Evolutionary conservation across 805 yeast genomes (phyloP), one percentile per base, ranked within the genome.

Genomic region (Lipomyces chichibuensis): DNA sequence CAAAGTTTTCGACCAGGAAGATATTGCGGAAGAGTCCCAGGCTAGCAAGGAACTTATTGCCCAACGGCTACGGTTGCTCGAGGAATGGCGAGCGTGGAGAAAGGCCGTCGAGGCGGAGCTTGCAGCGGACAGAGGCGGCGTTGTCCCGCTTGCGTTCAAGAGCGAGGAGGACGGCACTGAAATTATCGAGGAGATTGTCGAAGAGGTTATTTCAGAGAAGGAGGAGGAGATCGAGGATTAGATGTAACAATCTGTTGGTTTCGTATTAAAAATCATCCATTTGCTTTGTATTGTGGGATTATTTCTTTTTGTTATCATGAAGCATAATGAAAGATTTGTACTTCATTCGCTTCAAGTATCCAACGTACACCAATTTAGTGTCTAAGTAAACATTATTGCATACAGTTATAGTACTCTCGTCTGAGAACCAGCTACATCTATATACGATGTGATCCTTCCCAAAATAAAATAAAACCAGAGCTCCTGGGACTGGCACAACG

Each of bases 21-120:
- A 95, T 81, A 94, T 94, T 59, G 93, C 92, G 94, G 98, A 92
- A 80, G 96, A 95, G 67, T 89, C 91, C 75, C 89, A 92, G 75
- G 97, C 96, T 75, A 85, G 91, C 73, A 88, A 95, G 83, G 98
- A 92, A 77, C 84, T 92, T 72, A 92, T 92, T 78, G 84, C 91
- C 82, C 85, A 81, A 76, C 92, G 97, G 80, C 90, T 95, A 82
- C 84, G 84, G 74, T 82, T 88, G 76, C 84, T 92, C 77, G 88
- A 88, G 76, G 92, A 90, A 77, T 95, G 99, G 99, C 84, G 80
- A 74, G 78, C 83, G 52, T 95, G 91, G 88, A 87, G 98, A 83
- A 76, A 82, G 43, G 75, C 80, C 46, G 83, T 85, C 59, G 82
- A 81, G 58, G 77, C 80, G 51, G 79, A 80, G 77, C 81, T 87